phyloP scores from a whole-genome alignment of 495 filamentous ascomycete species.

The Melanomma pulvis-pyrius region DNA sequence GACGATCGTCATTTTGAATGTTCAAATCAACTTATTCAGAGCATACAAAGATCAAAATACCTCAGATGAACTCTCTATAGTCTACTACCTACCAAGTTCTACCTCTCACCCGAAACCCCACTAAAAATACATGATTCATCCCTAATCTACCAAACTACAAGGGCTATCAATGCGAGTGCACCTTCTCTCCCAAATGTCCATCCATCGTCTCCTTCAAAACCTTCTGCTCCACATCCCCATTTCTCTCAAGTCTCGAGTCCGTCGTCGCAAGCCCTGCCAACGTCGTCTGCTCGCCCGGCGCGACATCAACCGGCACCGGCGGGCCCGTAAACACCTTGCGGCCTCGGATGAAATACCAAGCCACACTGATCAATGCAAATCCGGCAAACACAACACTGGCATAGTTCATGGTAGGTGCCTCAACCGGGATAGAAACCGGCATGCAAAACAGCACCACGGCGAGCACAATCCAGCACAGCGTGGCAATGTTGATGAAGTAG shows the following conservation, averaged over 20 bases:
- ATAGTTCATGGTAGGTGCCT: conserved; percentile 46
- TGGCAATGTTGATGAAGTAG: conserved; percentile 55
- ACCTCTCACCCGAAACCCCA: too few species aligned
- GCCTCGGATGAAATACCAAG: conserved; percentile 44
- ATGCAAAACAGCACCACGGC: conserved; percentile 60
- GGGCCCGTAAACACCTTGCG: conserved; percentile 44
- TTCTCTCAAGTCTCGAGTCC: conserved; percentile 15
- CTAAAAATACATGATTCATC: too few species aligned
- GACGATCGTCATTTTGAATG: too few species aligned
- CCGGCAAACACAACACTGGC: conserved; percentile 44
- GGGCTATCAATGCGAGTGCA: too few species aligned
- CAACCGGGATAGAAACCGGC: conserved; percentile 57
- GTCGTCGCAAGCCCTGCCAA: conserved; percentile 20
- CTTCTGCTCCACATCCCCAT: conserved; percentile 28
- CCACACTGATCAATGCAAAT: conserved; percentile 42
- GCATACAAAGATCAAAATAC: too few species aligned
- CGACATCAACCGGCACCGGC: conserved; percentile 41
- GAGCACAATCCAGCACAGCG: conserved; percentile 55
- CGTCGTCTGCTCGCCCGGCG: conserved; percentile 28
- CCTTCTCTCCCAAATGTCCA: neutral
- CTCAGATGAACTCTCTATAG: too few species aligned
- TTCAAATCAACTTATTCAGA: neutral
- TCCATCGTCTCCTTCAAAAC: neutral
- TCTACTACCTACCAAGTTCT: too few species aligned
- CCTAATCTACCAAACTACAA: neutral